Evolutionary conservation across 176 grass and related monocot species (phyloP), one percentile per base, ranked within the genome.

Genomic region (Tuctoria greenei): DNA sequence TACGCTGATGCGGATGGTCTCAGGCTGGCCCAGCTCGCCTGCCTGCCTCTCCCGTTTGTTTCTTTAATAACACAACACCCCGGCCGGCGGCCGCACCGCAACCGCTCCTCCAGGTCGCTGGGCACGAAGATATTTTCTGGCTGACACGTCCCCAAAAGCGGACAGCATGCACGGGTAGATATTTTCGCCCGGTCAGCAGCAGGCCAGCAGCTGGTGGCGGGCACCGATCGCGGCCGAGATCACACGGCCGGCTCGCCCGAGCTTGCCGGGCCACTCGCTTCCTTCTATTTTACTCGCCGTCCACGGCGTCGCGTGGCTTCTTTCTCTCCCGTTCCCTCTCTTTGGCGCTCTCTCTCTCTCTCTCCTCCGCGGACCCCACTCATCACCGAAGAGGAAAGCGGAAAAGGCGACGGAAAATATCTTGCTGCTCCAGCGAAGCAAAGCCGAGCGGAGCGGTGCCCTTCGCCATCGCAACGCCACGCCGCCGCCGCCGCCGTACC

Each of bases 361-460:
- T 4, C 12, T 8, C 3, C 56, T 10, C 8, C n/a, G 4, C 13
- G 4, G 17, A 18, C 17, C 81, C 59, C 43, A 76, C 66, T 18
- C 78, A 18, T 21, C 47, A 40, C 45, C 14, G 55, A 34, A 23
- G 57, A 13, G 74, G 35, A 87, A 87, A 77, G 66, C 27, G 67
- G 49, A 36, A 66, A 78, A 83, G 57, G 62, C 36, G 56, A 42
- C 10, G 52, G 60, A 83, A 83, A 82, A 83, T 83, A 87, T 82
- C 85, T 51, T 68, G 61, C 62, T 25, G 80, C 62, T 36, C 71
- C 80, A 27, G 71, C 55, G 43, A 63, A 75, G 50, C 43, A 49
- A 28, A 60, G 41, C 40, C 1, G 24, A 20, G 39, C 23, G 40
- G 26, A 31, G 57, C 43, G 11, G 72, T 76, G 64, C 50, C 78